phyloP scores from a whole-genome alignment of 495 filamentous ascomycete genomes.

The Cercophora newfieldiana region DNA sequence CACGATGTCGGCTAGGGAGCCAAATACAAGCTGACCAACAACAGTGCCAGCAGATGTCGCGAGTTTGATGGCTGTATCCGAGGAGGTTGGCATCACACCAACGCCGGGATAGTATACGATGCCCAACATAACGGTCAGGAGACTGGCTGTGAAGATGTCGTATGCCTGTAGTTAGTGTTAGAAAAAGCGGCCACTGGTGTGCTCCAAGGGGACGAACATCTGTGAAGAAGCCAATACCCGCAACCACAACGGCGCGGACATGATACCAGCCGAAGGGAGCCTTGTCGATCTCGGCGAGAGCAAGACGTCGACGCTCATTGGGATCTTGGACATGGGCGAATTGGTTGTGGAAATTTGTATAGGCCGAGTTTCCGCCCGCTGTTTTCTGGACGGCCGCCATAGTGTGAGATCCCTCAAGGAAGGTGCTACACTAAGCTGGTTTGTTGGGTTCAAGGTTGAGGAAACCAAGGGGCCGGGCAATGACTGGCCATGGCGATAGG shows the following conservation, averaged over 20 bases:
- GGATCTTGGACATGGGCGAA: slow-evolving; percentile 66
- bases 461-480: no score
- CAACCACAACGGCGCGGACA: slow-evolving; percentile 67
- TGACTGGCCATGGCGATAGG: no score
- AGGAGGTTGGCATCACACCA: slow-evolving; percentile 58
- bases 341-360: slow-evolving; percentile 68
- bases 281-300: slow-evolving; percentile 72
- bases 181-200: no score
- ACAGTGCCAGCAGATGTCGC: slow-evolving; percentile 86
- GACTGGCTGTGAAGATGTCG: neutral
- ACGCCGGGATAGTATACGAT: slow-evolving; percentile 64
- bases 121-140: slow-evolving; percentile 42
- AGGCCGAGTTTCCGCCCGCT: slow-evolving; percentile 63
- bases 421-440: neutral
- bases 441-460: neutral
- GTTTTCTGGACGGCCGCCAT: slow-evolving; percentile 44
- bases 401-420: neutral
- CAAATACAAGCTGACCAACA: slow-evolving; percentile 80
- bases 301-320: slow-evolving; percentile 67
- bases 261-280: slow-evolving; percentile 78
- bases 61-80: slow-evolving; percentile 85
- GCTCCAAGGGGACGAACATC: no score
- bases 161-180: slow-evolving; percentile 66
- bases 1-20: slow-evolving; percentile 74
- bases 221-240: slow-evolving; percentile 77